Percentiles rank a stretch among this genome's conserved stretches.
These are phyloP conservation scores for Metschnikowia dekortorum DNA, from an alignment of 805 yeast genomes.

Conservation along the genomic window DNA sequence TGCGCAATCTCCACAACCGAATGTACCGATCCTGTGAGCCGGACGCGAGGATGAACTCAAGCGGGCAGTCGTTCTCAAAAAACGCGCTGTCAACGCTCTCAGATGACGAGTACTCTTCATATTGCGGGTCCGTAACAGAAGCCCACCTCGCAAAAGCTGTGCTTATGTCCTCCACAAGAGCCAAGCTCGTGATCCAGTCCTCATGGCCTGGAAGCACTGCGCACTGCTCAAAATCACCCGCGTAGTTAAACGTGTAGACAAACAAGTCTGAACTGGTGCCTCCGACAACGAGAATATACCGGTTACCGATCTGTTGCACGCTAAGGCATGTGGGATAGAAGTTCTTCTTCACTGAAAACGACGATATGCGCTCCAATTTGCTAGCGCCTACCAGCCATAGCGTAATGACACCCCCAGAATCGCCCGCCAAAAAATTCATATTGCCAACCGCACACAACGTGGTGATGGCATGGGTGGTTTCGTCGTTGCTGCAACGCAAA, in stretches of 20 bases:
- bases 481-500: slow-evolving; percentile 14
- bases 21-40: slow-evolving; percentile 94
- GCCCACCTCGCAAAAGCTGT: too few relatives aligned
- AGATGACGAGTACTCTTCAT: too few relatives aligned
- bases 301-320: slow-evolving; percentile 27
- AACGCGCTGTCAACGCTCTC: too few relatives aligned
- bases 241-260: slow-evolving; percentile 44
- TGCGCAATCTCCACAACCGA: slow-evolving; percentile 75
- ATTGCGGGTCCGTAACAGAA: too few relatives aligned
- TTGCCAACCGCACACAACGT: slow-evolving; percentile 42
- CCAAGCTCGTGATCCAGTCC: slow-evolving; percentile 85
- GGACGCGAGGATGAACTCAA: slow-evolving; percentile 67
- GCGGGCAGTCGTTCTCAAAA: slow-evolving; percentile 11
- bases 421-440: slow-evolving; percentile 52
- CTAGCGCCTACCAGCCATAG: slow-evolving; percentile 43
- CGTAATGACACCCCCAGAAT: slow-evolving; percentile 55
- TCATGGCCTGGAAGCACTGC: slow-evolving; percentile 84
- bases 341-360: slow-evolving; percentile 38
- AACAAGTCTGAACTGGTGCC: slow-evolving; percentile 59
- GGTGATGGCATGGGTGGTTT: slow-evolving; percentile 44
- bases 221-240: slow-evolving; percentile 26
- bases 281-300: slow-evolving; percentile 60
- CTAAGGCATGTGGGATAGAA: slow-evolving; percentile 44
- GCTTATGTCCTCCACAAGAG: slow-evolving; percentile 44
- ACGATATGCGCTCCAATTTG: slow-evolving; percentile 22